A percentile compares a stretch with the other conserved stretches of the same genome.
These are phyloP conservation scores for Globisporangium sylvaticum DNA, from an alignment of 352 stramenopile species.

Conservation along the genomic window DNA sequence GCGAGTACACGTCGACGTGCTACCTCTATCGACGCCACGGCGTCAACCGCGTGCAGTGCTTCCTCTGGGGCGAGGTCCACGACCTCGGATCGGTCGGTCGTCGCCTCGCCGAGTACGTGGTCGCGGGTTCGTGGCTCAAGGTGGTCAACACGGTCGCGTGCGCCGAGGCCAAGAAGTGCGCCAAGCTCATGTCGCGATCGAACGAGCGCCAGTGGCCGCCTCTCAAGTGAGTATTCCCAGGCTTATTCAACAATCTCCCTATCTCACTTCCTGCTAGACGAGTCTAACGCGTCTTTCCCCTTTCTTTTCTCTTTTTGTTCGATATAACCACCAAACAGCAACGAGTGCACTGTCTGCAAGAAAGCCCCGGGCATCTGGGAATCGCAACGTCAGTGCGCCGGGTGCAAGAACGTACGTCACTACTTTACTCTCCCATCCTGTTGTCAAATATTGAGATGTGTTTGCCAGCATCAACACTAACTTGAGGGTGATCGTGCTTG, in stretches of 20 bases:
- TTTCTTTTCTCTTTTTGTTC: neutral
- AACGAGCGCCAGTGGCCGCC: neutral
- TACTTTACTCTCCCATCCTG: neutral
- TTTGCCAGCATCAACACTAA: neutral
- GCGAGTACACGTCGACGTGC: constrained; percentile 30
- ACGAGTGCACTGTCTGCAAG: constrained; percentile 10
- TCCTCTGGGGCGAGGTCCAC: constrained; percentile 26
- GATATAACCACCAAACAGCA: constrained; percentile 9
- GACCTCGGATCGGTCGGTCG: constrained; percentile 17
- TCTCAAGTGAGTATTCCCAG: neutral
- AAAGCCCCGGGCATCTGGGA: constrained; percentile 12
- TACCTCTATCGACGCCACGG: constrained; percentile 32
- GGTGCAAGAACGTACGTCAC: neutral
- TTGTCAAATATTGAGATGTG: neutral
- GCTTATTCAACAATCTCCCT: neutral
- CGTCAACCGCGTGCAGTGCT: constrained; percentile 28
- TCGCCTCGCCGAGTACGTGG: constrained; percentile 15
- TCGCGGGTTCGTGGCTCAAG: constrained; percentile 20
- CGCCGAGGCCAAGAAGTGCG: constrained; percentile 7
- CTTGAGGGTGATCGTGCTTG: neutral
- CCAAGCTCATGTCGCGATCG: neutral
- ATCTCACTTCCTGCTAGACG: neutral
- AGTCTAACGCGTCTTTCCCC: neutral
- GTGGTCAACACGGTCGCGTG: constrained; percentile 17
- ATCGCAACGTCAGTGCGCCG: constrained; percentile 3